Evolutionary conservation across 1,139 yeast genomes (phyloP).

Genomic region (Chernovozyma aurita): DNA sequence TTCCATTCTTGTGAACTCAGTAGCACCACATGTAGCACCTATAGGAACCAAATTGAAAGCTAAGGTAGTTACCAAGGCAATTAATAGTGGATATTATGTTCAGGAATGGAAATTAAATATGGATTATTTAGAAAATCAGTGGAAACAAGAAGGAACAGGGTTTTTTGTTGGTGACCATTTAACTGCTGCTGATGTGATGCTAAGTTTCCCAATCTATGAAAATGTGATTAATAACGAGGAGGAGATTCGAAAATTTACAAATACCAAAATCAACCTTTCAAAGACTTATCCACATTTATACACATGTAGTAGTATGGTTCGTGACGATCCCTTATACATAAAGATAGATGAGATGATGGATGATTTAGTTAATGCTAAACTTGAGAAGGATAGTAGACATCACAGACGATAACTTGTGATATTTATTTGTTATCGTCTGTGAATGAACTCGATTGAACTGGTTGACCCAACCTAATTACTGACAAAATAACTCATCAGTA

Average conservation of each 20-base stretch:
- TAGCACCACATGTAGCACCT: conserved; percentile 42
- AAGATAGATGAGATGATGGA: conserved; percentile 28
- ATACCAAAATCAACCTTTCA: conserved; percentile 28
- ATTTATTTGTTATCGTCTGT: too few species aligned
- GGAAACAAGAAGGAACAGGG: conserved; percentile 38
- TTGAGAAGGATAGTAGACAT: conserved; percentile 5
- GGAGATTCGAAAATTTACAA: conserved; percentile 31
- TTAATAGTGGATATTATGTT: conserved; percentile 39
- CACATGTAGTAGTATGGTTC: conserved; percentile 36
- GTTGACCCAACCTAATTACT: too few species aligned
- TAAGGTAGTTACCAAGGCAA: conserved; percentile 33
- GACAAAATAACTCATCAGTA: not conserved
- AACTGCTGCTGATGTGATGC: conserved; percentile 57
- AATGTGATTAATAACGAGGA: conserved; percentile 39
- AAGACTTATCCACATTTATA: conserved; percentile 29
- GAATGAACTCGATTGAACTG: too few species aligned
- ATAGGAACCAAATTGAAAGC: conserved; percentile 40
- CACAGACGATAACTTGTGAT: too few species aligned
- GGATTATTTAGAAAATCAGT: conserved; percentile 36
- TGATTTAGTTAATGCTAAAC: conserved; percentile 19
- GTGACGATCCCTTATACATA: conserved; percentile 28
- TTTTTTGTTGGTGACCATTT: conserved; percentile 53
- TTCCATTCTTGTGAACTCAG: conserved; percentile 37
- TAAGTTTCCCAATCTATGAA: conserved; percentile 43
- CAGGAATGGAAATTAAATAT: conserved; percentile 40